Base-by-base conservation (phyloP, 2,329 filamentous ascomycete species). In the Cladosporium halotolerans region DNA sequence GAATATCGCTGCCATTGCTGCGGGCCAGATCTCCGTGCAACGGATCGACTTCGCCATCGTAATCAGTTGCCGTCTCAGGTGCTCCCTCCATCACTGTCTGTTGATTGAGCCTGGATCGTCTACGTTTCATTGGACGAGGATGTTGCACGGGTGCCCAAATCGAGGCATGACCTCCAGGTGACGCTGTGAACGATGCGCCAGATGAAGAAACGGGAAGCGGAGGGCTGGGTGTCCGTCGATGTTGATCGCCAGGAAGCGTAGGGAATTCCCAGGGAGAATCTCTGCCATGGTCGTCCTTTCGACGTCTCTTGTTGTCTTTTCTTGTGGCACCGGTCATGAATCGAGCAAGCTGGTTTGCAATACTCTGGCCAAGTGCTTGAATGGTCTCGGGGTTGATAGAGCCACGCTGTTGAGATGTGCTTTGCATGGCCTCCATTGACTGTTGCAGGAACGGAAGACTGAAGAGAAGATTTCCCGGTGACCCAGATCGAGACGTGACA, bases 331-430 rank as follows among this genome's bases (percentile, higher is more conserved):
- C 51, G 13, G 55, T 49, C 54, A 69, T 66, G 40, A 66, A 62
- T 18, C 63, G 55, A 3, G 66, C 64, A 45, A 70, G 62, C 49
- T 68, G 65, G 14, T 62, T 61, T 8, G 68, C 68, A 40, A 70
- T 69, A 45, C 58, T 67, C 45, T 63, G 60, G 32, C 68, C 65
- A 9, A 71, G 58, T 9, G 62, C 61, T 46, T 68, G 57, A 38
- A 70, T 65, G n/a, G 60, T 60, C 11, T 62, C 57, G 9, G 61
- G 46, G 32, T 64, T 61, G 38, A 52, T 36, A 19, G 49, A 28
- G 10, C 33, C 40, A 32, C 13, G 9, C n/a, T 41, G 36, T 14
- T 23, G 19, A 14, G 36, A 18, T 5, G 33, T 40, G 11, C 10
- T 36, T 10, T 45, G 38, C 43, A 62, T 19, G 6, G 49, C 9